phyloP scores from a whole-genome alignment of 2,329 filamentous ascomycete species.

The Pseudogymnoascus sp. region DNA sequence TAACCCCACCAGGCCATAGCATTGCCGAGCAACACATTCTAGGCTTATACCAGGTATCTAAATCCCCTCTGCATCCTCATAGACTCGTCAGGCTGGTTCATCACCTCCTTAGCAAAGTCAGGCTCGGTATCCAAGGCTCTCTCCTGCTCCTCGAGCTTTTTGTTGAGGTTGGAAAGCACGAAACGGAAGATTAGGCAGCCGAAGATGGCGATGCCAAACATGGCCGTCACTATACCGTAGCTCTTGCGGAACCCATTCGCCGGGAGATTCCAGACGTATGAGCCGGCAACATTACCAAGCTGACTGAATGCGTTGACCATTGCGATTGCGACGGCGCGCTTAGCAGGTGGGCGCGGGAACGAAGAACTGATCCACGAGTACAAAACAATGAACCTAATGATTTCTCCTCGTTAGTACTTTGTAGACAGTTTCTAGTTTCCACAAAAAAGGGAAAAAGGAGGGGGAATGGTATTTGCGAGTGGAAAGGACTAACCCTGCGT shows the following conservation, averaged over 20 bases:
- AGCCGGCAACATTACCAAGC: constrained; percentile 52
- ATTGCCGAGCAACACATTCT: neutral
- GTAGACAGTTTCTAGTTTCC: neutral
- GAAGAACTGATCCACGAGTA: constrained; percentile 46
- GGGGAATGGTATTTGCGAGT: constrained; percentile 25
- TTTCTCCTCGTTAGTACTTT: neutral
- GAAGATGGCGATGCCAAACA: constrained; percentile 52
- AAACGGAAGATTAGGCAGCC: constrained; percentile 43
- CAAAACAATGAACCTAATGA: constrained; percentile 42
- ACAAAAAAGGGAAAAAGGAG: neutral
- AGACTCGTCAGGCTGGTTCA: constrained; percentile 38
- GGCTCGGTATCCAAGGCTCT: constrained; percentile 30
- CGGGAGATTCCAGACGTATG: constrained; percentile 53
- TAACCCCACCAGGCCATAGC: neutral
- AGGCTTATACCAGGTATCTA: constrained; percentile 36
- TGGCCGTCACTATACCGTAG: constrained; percentile 56
- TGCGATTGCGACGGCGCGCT: constrained; percentile 18
- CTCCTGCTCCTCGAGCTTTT: constrained; percentile 38
- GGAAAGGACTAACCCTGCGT: constrained; percentile 47
- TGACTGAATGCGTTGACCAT: constrained; percentile 24
- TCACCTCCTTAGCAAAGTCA: constrained; percentile 35
- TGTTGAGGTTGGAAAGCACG: constrained; percentile 41
- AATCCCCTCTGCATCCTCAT: constrained; percentile 40
- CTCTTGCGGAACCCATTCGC: constrained; percentile 55
- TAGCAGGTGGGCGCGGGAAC: constrained; percentile 18